Evolutionary conservation across 371 early-diverging fungal genomes (phyloP), one percentile per base, ranked within the genome.

Genomic region (Apophysomyces trapeziformis): DNA sequence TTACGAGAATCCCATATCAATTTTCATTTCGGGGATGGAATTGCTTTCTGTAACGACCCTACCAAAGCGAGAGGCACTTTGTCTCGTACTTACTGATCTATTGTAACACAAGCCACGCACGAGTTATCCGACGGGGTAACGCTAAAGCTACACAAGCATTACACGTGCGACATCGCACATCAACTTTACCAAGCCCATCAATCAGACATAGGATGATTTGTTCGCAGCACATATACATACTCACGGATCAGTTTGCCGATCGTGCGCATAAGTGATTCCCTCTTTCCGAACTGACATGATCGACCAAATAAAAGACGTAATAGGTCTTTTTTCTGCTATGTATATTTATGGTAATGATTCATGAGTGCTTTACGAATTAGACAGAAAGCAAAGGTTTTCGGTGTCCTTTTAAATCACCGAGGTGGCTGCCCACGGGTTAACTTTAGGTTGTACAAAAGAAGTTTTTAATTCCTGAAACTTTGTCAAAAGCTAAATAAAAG

Each of bases 131-230:
- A 41, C 41, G 41, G 4, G 16, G 54, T 8, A 9, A 18, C 21
- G n/a, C 54, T 21, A 21, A 26, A 50, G 54, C 32, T 26, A 50
- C 11, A 50, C 54, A 50, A 21, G 54, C 54, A 18, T 21, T 26
- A 26, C 54, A 50, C 54, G 54, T 50, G 54, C 54, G 54, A 50
- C 54, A 50, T 50, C 21, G n/a, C 54, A 21, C 21, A 50, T 50
- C 54, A 50, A 50, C 54, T 50, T 21, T 50, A 50, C 54, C 54
- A 50, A 21, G 54, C 54, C 54, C n/a, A 50, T 50, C 21, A 16
- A 50, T 26, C 21, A 50, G 21, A 50, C 54, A 50, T 26, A 26
- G 21, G 35, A 50, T 26, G 7, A 7, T 47, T 18, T 47, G 47
- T 50, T 50, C 21, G 35, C 18, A 50, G 21, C 54, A 50, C 32